phyloP scores from a whole-genome alignment of 1,284 basidiomycete species.

The Ceraceosorus bombacis region DNA sequence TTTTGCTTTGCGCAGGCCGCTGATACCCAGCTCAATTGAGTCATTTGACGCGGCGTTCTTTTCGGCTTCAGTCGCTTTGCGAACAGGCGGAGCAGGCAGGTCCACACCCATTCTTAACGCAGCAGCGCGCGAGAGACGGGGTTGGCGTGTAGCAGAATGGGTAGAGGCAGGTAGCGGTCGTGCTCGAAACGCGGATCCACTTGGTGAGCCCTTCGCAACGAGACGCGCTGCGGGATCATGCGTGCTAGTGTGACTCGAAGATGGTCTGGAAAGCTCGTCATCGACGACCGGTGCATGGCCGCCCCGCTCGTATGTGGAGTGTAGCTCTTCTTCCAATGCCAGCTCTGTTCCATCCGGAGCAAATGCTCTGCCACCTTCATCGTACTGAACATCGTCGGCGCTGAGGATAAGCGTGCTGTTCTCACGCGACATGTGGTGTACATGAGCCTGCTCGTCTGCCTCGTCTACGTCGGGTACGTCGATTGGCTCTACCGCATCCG shows the following conservation, averaged over 20 bases:
- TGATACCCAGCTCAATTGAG: slow-evolving; percentile 21
- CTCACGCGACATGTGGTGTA: background rate
- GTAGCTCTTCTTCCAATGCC: background rate
- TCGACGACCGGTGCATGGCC: background rate
- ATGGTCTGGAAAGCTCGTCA: background rate
- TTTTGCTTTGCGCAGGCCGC: slow-evolving; percentile 18
- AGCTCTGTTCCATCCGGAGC: too few species aligned
- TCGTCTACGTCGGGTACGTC: background rate
- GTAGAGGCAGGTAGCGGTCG: slow-evolving; percentile 62
- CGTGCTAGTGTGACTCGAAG: background rate
- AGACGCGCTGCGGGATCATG: too few species aligned
- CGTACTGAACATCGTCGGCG: background rate
- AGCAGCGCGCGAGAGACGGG: slow-evolving; percentile 68
- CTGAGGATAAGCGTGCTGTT: background rate
- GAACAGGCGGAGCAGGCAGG: slow-evolving; percentile 16
- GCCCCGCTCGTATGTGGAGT: background rate
- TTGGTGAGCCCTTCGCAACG: slow-evolving; percentile 4
- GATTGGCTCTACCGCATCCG: background rate
- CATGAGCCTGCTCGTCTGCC: background rate
- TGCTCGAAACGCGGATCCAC: slow-evolving; percentile 58
- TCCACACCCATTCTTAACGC: slow-evolving; percentile 57
- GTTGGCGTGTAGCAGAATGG: slow-evolving; percentile 61
- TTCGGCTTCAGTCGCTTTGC: slow-evolving; percentile 3
- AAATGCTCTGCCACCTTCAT: background rate
- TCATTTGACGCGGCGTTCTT: slow-evolving; percentile 1